Conservation (phyloP, 2,329 filamentous ascomycete species). For the Colletotrichum graminicola region DNA sequence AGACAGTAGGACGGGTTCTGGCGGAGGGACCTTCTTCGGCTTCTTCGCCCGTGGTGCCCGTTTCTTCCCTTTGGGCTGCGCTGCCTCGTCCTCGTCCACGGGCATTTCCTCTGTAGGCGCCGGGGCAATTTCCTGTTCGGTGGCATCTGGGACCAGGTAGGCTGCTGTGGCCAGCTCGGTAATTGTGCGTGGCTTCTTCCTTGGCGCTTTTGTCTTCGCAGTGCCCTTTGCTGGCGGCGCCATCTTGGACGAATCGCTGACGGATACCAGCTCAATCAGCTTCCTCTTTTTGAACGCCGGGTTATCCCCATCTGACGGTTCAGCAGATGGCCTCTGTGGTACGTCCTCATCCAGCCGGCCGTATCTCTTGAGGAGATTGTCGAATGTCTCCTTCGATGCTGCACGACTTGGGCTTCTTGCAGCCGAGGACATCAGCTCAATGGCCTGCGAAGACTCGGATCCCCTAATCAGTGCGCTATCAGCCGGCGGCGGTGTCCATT, state of each 20-base stretch:
- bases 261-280: constrained; percentile 63
- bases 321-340: constrained; percentile 28
- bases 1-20: constrained; percentile 71
- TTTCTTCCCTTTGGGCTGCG: constrained; percentile 50
- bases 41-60: constrained; percentile 55
- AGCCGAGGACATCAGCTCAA: constrained; percentile 50
- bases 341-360: constrained; percentile 50
- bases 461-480: constrained; percentile 49
- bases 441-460: constrained; percentile 50
- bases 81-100: constrained; percentile 50
- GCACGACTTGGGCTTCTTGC: constrained; percentile 37
- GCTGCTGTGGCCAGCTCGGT: constrained; percentile 82
- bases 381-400: constrained; percentile 54
- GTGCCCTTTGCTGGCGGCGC: constrained; percentile 49
- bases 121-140: constrained; percentile 47
- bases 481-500: constrained; percentile 76
- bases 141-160: constrained; percentile 63
- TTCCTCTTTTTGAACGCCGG: constrained; percentile 67
- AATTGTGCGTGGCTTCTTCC: constrained; percentile 81
- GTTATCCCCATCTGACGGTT: constrained; percentile 46
- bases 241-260: constrained; percentile 47
- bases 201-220: constrained; percentile 65
- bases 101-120: constrained; percentile 42
- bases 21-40: constrained; percentile 49
- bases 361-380: constrained; percentile 58